These are phyloP conservation scores for Pseudogymnoascus sp. DNA, from an alignment of 2,329 filamentous ascomycete genomes.

Conservation along the genomic window DNA sequence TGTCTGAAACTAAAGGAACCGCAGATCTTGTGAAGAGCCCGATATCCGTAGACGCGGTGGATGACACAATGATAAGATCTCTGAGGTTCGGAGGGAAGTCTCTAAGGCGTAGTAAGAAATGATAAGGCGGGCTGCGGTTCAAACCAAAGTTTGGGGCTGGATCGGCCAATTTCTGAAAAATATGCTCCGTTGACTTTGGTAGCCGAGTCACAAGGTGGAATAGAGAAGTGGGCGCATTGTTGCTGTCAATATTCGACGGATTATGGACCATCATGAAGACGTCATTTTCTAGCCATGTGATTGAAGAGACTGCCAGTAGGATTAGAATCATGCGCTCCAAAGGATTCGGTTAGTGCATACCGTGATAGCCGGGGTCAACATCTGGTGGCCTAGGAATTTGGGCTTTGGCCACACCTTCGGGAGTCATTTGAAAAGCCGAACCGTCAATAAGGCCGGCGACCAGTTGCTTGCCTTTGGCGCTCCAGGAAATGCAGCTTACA, in stretches of 20 bases:
- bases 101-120: conserved; percentile 69
- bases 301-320: conserved; percentile 57
- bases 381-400: conserved; percentile 71
- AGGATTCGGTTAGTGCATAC: conserved; percentile 39
- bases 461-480: conserved; percentile 84
- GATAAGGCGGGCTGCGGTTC: conserved; percentile 61
- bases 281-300: conserved; percentile 84
- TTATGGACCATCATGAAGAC: conserved; percentile 78
- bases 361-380: conserved; percentile 56
- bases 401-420: conserved; percentile 68
- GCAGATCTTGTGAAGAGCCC: conserved; percentile 71
- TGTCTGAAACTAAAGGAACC: conserved; percentile 54
- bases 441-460: conserved; percentile 80
- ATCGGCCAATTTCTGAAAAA: conserved; percentile 67
- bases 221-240: conserved; percentile 51
- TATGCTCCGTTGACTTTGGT: conserved; percentile 48
- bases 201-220: conserved; percentile 74
- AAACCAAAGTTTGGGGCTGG: conserved; percentile 66
- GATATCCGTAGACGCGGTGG: conserved; percentile 72
- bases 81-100: conserved; percentile 75
- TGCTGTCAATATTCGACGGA: conserved; percentile 49
- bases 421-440: conserved; percentile 74
- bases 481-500: conserved; percentile 86
- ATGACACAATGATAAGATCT: conserved; percentile 75
- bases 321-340: neutral